Base-by-base conservation (phyloP, 225 moss, liverwort and hornwort species). In the Sphagnum tenellum region DNA sequence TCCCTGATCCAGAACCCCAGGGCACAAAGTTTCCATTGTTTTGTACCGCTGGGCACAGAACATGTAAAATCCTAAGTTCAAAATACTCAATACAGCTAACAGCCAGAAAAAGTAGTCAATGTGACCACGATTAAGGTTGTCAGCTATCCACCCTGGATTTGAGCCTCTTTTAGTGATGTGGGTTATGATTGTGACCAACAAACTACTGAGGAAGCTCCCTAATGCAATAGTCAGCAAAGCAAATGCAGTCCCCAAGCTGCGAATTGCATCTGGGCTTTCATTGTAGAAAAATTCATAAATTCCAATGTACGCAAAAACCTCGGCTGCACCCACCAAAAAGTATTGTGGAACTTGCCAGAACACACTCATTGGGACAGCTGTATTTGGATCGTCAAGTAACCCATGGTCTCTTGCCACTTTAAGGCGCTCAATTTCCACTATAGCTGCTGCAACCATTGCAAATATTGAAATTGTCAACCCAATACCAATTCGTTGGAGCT, bases 101-200 rank as follows among this genome's bases (percentile, higher is more conserved):
- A 96, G 75, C 92, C 88, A 96, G 71, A 92, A 92, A 72, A 96
- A 96, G 54, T 89, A 89, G 72, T 96, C 96, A 8, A 96, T 56
- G 62, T 90, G 96, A 11, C 92, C 96, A 7, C 77, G 67, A 68
- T 96, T 92, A 12, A 96, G 63, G 55, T 92, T 85, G 49, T 89
- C 78, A 48, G 96, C 92, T 50, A 96, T 84, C 96, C 96, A 96
- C 3, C 96, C 96, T 2, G 77, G 67, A 3, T 66, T 75, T 3
- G 82, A 82, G 60, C 78, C 59, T 47, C 64, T 70, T 4, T 62
- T 81, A 0, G 92, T 92, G 5, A 92, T 68, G 4, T 70, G 51
- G 5, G 88, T 82, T 46, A 96, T 75, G 0, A 92, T 76, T 5
- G 90, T 84, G 8, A 92, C 85, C n/a, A 96, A 61, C 57, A 71